Evolutionary conservation across 441 rosid genomes (phyloP), one percentile per base, ranked within the genome.

Genomic region (Rhodomyrtus psidioides): DNA sequence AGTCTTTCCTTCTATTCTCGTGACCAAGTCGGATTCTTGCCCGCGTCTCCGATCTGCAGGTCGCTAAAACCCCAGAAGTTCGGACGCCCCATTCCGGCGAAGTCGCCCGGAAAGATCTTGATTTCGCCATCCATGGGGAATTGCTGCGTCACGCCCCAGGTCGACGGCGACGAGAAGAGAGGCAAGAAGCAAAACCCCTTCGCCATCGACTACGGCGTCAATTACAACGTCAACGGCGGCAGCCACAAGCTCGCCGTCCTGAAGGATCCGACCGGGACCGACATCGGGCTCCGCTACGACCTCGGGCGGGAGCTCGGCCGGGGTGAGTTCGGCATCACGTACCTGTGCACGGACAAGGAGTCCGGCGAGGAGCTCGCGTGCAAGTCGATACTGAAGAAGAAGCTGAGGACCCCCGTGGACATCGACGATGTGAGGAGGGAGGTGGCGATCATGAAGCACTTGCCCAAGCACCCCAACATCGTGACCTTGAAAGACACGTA

Each of bases 371-470:
- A 86, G 82, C 89, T 89, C n/a, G 97, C 97, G 5, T 94, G 97
- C 90, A 94, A 94, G 87, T 92, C 95, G 4, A 93, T 93, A 42
- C 84, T 93, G 55, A 94, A 94, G 94, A 93, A 92, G 92, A 93
- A 94, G 92, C 88, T 94, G 60, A 91, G 93, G 84, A 93, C 94
- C 27, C 92, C 91, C 2, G 93, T 94, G 65, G 97, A 94, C 86
- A 92, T 94, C 28, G 97, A 94, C n/a, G 97, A 94, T 86, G 97
- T 93, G 85, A 89, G 97, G 85, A 92, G 97, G 86, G 97, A 94
- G 74, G 97, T 91, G 65, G 94, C 91, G 90, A 94, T 94, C 86
- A 94, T 94, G 97, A 93, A 91, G 87, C 93, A 92, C 87, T 85
- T 94, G 92, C 96, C 96, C 53, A 53, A 53, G 60, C 95, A 94